Evolutionary conservation across 192 early-diverging fungal species (phyloP).

Genomic region (Lunasporangiospora selenospora): DNA sequence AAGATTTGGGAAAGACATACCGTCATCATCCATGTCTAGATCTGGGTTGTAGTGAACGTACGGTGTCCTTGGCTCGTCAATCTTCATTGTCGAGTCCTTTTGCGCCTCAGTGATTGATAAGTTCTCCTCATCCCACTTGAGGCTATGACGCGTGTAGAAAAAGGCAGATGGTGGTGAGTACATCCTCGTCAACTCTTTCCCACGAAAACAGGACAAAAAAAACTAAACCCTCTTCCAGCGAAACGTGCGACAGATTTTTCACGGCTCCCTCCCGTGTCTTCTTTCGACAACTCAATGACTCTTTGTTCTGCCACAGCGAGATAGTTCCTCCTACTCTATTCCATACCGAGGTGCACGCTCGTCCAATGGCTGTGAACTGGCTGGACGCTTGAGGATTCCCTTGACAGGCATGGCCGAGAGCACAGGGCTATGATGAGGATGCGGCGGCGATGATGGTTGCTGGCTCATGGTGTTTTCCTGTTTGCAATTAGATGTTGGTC

Average conservation of each 20-base stretch:
- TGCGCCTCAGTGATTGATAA: conserved; percentile 87
- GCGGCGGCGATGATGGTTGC: too few relatives aligned
- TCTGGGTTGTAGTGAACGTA: conserved; percentile 89
- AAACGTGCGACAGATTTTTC: too few relatives aligned
- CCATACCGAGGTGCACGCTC: conserved; percentile 29
- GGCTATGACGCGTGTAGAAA: conserved; percentile 56
- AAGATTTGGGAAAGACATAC: too few relatives aligned
- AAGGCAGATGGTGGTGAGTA: too few relatives aligned
- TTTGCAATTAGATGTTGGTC: too few relatives aligned
- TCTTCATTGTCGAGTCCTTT: conserved; percentile 95
- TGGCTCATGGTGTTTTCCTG: too few relatives aligned
- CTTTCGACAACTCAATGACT: not conserved
- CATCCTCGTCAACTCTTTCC: too few relatives aligned
- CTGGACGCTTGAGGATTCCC: conserved; percentile 33
- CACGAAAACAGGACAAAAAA: too few relatives aligned
- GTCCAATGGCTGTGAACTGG: conserved; percentile 1
- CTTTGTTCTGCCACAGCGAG: too few relatives aligned
- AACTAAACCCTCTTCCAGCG: too few relatives aligned
- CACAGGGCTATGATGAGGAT: not conserved
- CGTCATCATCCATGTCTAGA: conserved; percentile 68
- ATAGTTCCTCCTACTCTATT: too few relatives aligned
- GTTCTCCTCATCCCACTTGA: conserved; percentile 97
- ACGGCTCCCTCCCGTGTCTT: too few relatives aligned
- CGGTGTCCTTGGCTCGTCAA: conserved; percentile 95
- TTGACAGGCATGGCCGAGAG: conserved; percentile 25